phyloP scores from a whole-genome alignment of 192 early-diverging fungal species.

The Thoreauomyces humboldtii region DNA sequence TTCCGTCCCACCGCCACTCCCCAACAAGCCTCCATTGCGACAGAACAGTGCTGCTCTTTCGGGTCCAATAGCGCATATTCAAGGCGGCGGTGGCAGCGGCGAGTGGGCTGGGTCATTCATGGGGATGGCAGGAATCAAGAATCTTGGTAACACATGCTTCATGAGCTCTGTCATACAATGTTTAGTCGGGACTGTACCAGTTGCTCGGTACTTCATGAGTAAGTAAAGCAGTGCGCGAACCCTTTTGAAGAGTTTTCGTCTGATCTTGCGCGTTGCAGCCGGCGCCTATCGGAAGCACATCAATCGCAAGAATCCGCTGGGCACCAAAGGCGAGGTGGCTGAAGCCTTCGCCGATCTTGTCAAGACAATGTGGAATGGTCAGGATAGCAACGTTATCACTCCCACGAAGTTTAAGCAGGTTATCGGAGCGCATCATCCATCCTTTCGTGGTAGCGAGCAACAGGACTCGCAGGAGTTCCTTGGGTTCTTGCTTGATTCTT shows the following conservation, averaged over 20 bases:
- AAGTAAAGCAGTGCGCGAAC: not conserved
- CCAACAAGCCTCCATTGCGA: not conserved
- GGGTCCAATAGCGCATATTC: slow-evolving; percentile 17
- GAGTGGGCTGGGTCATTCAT: slow-evolving; percentile 14
- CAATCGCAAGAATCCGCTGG: slow-evolving; percentile 66
- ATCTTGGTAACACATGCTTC: slow-evolving; percentile 88
- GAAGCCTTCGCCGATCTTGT: slow-evolving; percentile 78
- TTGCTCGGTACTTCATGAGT: slow-evolving; percentile 47
- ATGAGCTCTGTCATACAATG: slow-evolving; percentile 92
- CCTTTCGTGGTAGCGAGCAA: slow-evolving; percentile 88
- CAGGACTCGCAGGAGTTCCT: slow-evolving; percentile 98
- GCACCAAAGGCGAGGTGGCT: slow-evolving; percentile 69
- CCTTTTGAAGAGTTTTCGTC: not conserved
- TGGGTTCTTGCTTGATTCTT: slow-evolving; percentile 78
- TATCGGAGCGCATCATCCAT: slow-evolving; percentile 71
- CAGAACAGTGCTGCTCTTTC: not conserved
- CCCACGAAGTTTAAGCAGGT: slow-evolving; percentile 73
- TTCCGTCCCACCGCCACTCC: slow-evolving; percentile 8
- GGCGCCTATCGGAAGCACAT: slow-evolving; percentile 59
- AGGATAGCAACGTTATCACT: slow-evolving; percentile 67
- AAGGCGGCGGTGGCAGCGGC: slow-evolving; percentile 3
- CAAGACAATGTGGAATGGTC: slow-evolving; percentile 76
- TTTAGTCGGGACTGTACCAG: slow-evolving; percentile 67
- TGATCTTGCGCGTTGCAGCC: slow-evolving; percentile 8
- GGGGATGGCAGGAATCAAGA: slow-evolving; percentile 64